Base-by-base conservation (phyloP, 1,284 basidiomycete species). In the Cryptococcus deneoformans region DNA sequence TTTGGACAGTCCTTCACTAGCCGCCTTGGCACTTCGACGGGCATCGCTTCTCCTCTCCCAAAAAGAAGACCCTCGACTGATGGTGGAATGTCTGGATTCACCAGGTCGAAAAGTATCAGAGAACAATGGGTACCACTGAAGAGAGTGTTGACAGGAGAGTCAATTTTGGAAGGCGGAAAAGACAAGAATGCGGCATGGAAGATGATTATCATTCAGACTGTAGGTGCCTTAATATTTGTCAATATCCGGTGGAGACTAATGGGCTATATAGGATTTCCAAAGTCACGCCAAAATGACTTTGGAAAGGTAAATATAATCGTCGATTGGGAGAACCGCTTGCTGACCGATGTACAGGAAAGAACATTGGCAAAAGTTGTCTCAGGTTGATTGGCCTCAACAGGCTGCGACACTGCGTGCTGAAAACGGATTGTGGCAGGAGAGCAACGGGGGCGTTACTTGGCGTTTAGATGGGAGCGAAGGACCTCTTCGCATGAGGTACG, bases 401-500 rank as follows among this genome's bases (percentile, higher is more conserved):
- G 70, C 72, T 2, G 66, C 71, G 0, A 51, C 65, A 1, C 61
- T 77, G 14, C 69, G 74, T 29, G 61, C 72, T 2, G 91, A 93
- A 69, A 83, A 89, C 20, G 90, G 90, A 0, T 70, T 93, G 11
- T 93, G 91, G 91, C 84, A 86, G 4, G 81, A 83, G 50, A 72
- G 81, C n/a, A 77, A 71, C 39, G 72, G 77, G 29, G 72, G 73
- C 9, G 81, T 81, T 5, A 72, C 81, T 9, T 94, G 90, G 89
- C 80, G 86, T 50, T 75, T 92, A 39, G 91, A 93, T 62, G 90
- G 92, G 63, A 92, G 90, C 6, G 91, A 94, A 69, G 91, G 91
- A 0, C 91, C 91, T 3, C 83, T 89, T 67, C 84, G 91, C 52
- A 87, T 89, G 59, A 82, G 90, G 89, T 89, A 62, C 39, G 69